A percentile compares a stretch with the other conserved stretches of the same genome.
Conservation (phyloP, 805 yeast species). For the Candida ulmi region DNA sequence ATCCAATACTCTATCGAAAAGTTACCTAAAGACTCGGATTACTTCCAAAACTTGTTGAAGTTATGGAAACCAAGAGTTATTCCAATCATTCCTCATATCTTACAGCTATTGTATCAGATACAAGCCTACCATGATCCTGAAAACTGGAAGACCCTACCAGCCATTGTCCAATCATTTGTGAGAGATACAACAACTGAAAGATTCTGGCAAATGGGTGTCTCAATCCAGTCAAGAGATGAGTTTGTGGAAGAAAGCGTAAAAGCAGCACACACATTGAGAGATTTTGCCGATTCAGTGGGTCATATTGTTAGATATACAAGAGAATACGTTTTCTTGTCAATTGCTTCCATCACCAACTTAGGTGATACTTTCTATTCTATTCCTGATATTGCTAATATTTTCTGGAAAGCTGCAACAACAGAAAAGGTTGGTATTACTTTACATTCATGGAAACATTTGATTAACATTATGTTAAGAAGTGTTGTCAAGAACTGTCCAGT, state of each 20-base stretch:
- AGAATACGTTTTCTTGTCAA: conserved; percentile 87
- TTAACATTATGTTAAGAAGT: conserved; percentile 81
- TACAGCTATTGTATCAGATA: conserved; percentile 82
- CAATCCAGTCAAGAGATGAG: conserved; percentile 88
- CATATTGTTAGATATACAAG: conserved; percentile 93
- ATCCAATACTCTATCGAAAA: conserved; percentile 95
- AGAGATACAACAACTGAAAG: conserved; percentile 83
- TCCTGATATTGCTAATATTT: conserved; percentile 67
- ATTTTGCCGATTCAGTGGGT: conserved; percentile 97
- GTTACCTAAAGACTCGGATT: conserved; percentile 71
- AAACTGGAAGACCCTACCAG: conserved; percentile 85
- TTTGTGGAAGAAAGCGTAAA: conserved; percentile 91
- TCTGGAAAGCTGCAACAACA: conserved; percentile 81
- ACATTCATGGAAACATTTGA: conserved; percentile 97
- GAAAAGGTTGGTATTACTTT: conserved; percentile 77
- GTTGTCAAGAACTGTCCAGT: conserved; percentile 86
- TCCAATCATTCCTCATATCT: conserved; percentile 85
- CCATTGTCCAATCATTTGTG: conserved; percentile 90
- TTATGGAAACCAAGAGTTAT: conserved; percentile 93
- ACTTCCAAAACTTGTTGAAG: conserved; percentile 56
- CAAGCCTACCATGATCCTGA: conserved; percentile 92
- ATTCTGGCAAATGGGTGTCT: conserved; percentile 98
- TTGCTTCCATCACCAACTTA: conserved; percentile 83
- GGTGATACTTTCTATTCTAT: conserved; percentile 86
- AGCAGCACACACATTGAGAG: conserved; percentile 90